Evolutionary conservation across 1,284 basidiomycete species (phyloP).

Genomic region (Grifola frondosa): DNA sequence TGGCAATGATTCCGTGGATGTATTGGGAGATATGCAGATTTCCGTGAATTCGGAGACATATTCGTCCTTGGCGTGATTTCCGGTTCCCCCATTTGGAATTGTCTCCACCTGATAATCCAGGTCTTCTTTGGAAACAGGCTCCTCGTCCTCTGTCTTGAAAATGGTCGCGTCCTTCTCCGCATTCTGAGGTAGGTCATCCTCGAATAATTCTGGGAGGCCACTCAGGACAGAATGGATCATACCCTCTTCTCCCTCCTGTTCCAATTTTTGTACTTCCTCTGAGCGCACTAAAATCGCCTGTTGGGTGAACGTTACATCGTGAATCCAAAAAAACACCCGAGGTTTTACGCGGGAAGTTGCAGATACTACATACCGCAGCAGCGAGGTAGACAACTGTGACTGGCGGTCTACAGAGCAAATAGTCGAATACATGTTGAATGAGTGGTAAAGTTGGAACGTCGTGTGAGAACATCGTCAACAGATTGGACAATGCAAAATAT

Average conservation of each 20-base stretch:
- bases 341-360: no score
- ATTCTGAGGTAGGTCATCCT: constrained; percentile 38
- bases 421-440: constrained; percentile 89
- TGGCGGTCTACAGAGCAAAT: constrained; percentile 80
- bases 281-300: constrained; percentile 64
- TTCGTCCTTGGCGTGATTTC: no score
- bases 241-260: constrained; percentile 69
- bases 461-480: constrained; percentile 90
- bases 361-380: constrained; percentile 60
- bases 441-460: constrained; percentile 83
- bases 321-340: neutral
- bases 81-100: neutral
- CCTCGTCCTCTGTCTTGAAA: neutral
- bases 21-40: no score
- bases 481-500: constrained; percentile 87
- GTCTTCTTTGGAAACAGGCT: no score
- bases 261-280: constrained; percentile 52
- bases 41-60: no score
- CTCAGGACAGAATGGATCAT: constrained; percentile 85
- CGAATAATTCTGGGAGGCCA: constrained; percentile 63
- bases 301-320: no score
- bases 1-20: no score
- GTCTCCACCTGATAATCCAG: neutral
- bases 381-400: constrained; percentile 80
- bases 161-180: no score